Evolutionary conservation across 345 rosid genomes (phyloP).

Genomic region (Aquilaria sinensis): DNA sequence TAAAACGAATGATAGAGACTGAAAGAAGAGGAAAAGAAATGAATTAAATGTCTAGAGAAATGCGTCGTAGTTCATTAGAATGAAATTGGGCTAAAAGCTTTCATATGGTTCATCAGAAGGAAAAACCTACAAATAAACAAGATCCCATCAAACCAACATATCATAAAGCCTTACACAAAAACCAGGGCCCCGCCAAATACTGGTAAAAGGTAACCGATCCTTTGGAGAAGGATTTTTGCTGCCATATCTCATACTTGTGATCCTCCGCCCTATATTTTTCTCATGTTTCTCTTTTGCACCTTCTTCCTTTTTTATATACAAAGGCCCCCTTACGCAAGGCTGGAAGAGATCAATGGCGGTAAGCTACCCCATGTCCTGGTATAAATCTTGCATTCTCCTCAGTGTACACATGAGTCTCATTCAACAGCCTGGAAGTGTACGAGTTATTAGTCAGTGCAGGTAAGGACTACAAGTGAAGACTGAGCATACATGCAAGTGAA

Average conservation of each 20-base stretch:
- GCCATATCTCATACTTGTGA: too few species aligned
- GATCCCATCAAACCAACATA: conserved; percentile 15
- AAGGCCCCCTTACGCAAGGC: conserved; percentile 15
- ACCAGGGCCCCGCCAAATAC: conserved; percentile 4
- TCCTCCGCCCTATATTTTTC: too few species aligned
- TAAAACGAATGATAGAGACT: too few species aligned
- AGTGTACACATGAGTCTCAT: conserved; percentile 87
- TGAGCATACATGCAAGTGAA: background rate
- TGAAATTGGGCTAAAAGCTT: background rate
- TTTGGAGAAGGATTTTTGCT: conserved; percentile 11
- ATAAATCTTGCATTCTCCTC: conserved; percentile 88
- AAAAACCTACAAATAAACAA: conserved; percentile 14
- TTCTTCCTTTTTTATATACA: conserved; percentile 16
- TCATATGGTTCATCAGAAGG: conserved; percentile 5
- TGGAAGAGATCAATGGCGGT: conserved; percentile 35
- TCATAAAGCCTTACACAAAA: conserved; percentile 3
- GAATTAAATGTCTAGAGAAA: conserved; percentile 15
- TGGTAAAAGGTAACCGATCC: too few species aligned
- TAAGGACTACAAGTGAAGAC: background rate
- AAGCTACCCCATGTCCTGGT: conserved; percentile 86
- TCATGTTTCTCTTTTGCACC: too few species aligned
- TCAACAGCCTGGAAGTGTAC: conserved; percentile 56
- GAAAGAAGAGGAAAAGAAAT: too few species aligned
- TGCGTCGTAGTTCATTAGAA: conserved; percentile 18
- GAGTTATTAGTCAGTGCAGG: background rate